Percentiles rank a stretch among this genome's conserved stretches.
Evolutionary conservation across 148 eudicot species (phyloP).

Genomic region (Arctostaphylos glauca): DNA sequence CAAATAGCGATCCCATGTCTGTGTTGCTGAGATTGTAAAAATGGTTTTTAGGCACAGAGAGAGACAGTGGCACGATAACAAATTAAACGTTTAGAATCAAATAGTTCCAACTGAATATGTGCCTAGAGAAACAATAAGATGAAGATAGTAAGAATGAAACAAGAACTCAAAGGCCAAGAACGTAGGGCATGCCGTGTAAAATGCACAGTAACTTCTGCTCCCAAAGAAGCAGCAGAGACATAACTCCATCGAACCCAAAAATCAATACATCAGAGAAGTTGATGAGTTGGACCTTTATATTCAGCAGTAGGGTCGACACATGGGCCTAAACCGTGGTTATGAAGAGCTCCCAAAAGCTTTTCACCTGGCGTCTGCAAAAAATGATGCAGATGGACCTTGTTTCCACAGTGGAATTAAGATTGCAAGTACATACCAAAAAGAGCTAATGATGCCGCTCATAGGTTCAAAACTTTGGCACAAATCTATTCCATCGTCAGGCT

Average conservation of each 20-base stretch:
- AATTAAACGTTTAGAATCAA: not conserved
- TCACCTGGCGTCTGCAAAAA: slow-evolving; percentile 42
- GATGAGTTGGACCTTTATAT: too few species aligned
- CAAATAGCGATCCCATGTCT: too few species aligned
- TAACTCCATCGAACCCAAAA: not conserved
- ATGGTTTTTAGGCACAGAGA: too few species aligned
- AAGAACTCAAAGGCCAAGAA: not conserved
- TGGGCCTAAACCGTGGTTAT: too few species aligned
- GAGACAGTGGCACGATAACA: not conserved
- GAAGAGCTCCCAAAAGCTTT: slow-evolving; percentile 51
- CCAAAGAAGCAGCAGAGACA: not conserved
- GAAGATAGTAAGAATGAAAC: not conserved
- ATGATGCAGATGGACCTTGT: not conserved
- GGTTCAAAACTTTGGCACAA: not conserved
- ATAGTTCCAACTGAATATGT: not conserved
- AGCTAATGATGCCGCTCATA: not conserved
- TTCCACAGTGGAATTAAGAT: not conserved
- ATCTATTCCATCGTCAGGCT: not conserved
- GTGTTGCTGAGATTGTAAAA: too few species aligned
- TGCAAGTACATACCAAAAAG: not conserved
- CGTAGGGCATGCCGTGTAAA: not conserved
- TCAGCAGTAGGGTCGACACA: too few species aligned
- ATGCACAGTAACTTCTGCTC: not conserved
- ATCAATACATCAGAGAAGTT: too few species aligned
- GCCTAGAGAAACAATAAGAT: not conserved